Percentiles rank a stretch among this genome's conserved stretches.
Conservation (phyloP, 2,329 filamentous ascomycete genomes). For the Cladosporium colombiae region DNA sequence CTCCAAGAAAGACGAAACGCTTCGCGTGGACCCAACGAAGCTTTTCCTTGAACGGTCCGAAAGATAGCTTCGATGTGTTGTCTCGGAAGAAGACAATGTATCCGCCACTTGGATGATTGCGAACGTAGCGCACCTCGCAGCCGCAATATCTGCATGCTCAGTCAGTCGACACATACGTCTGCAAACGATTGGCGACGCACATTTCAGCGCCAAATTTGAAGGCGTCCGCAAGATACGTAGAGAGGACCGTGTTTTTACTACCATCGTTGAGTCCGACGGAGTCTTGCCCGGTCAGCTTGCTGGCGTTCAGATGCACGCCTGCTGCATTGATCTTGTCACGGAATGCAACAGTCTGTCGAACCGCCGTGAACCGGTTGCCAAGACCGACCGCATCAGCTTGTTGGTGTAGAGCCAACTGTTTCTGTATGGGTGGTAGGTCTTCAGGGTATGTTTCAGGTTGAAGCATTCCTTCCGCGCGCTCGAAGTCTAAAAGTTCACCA, state of each 20-base stretch:
- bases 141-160: conserved; percentile 56
- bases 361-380: neutral
- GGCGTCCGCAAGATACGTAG: conserved; percentile 68
- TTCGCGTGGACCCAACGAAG: conserved; percentile 68
- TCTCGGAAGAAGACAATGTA: conserved; percentile 67
- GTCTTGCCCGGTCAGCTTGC: conserved; percentile 63
- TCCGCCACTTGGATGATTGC: conserved; percentile 54
- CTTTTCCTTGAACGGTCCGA: conserved; percentile 60
- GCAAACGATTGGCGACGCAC: conserved; percentile 8
- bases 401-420: conserved; percentile 57
- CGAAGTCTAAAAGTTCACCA: conserved; percentile 52
- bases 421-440: conserved; percentile 59
- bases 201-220: conserved; percentile 74
- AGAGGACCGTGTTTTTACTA: conserved; percentile 65
- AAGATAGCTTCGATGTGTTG: conserved; percentile 59
- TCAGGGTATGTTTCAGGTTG: conserved; percentile 61
- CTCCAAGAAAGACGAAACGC: conserved; percentile 66
- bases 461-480: conserved; percentile 57
- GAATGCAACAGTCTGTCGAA: conserved; percentile 60
- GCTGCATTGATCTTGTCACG: conserved; percentile 60
- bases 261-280: conserved; percentile 66
- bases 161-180: neutral
- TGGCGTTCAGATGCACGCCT: conserved; percentile 65
- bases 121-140: conserved; percentile 65
- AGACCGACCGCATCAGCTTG: conserved; percentile 53